Evolutionary conservation across 2,329 filamentous ascomycete species (phyloP).

Genomic region (Pestalotiopsis sp.): DNA sequence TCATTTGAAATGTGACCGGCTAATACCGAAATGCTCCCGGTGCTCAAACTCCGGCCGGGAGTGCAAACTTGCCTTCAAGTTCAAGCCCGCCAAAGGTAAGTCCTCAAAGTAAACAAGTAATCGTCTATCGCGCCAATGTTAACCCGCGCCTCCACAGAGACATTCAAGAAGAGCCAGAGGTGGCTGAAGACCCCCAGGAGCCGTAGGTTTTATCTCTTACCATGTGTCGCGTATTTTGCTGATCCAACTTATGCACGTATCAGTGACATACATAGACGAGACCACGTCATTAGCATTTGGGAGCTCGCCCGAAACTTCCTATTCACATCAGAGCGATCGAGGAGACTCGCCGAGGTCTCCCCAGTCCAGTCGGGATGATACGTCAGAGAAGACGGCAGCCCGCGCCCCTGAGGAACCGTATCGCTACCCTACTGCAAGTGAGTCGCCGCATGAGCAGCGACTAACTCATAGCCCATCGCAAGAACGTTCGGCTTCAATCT

Average conservation of each 20-base stretch:
- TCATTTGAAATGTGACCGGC: constrained; percentile 49
- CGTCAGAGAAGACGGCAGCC: neutral
- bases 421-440: constrained; percentile 16
- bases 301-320: constrained; percentile 22
- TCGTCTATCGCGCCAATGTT: neutral
- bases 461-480: neutral
- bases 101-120: neutral
- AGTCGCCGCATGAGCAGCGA: constrained; percentile 12
- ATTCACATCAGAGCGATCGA: neutral
- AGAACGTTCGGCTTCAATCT: neutral
- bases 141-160: constrained; percentile 17
- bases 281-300: constrained; percentile 27
- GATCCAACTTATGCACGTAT: neutral
- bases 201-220: constrained; percentile 20
- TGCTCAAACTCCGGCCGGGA: constrained; percentile 34
- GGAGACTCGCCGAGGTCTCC: neutral
- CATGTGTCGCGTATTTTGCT: neutral
- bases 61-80: constrained; percentile 35
- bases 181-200: constrained; percentile 31
- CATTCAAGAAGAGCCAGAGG: constrained; percentile 30
- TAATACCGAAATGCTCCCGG: constrained; percentile 32
- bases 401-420: neutral
- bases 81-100: constrained; percentile 34
- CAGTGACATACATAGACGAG: constrained; percentile 35
- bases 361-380: neutral